Base-by-base conservation (phyloP, 148 eudicot species). In the Oxyria digyna region DNA sequence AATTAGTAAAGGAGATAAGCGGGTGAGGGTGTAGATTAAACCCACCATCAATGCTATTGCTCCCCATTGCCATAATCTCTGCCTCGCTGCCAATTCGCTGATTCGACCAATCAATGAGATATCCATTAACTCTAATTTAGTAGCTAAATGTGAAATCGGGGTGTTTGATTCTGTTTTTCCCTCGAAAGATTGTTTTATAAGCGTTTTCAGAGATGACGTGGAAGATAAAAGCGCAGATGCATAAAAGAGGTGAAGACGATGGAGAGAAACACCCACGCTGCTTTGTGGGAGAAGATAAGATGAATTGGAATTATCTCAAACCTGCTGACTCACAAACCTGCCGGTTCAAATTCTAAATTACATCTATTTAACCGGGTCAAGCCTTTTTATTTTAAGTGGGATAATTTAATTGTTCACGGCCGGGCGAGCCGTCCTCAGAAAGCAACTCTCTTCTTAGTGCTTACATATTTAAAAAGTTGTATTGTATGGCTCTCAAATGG, bases 41-140 rank as follows among this genome's bases (percentile, higher is more conserved):
- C 88, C 88, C 4, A 91, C 50, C 66, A 89, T 43, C 0, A 91
- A 17, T 62, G 97, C 89, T 6, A 91, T 14, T 62, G 97, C 89
- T 6, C 87, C 86, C 85, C 83, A 91, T 84, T 32, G 67, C 72
- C 3, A 84, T 73, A 45, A 74, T 52, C 1, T 87, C 73, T 29
- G 86, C 75, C 75, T 73, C 1, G 86, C 78, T 63, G 78, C 78
- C 46, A 88, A 88, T 67, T 80, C 84, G 29, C 76, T 67, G 0
- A 87, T 70, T 41, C 79, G 74, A 62, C 74, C 87, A 32, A 89
- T 75, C 33, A 82, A 84, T 3, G 91, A 77, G 11, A 69, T 38
- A 21, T 48, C 33, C 65, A 68, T 68, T 59, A 14, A 5, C 65
- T 55, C 6, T 12, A 26, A 49, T 20, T 18, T 10, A 14, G n/a